Base-by-base conservation (phyloP, 1,284 basidiomycete genomes). In the Apiotrichum laibachii region DNA sequence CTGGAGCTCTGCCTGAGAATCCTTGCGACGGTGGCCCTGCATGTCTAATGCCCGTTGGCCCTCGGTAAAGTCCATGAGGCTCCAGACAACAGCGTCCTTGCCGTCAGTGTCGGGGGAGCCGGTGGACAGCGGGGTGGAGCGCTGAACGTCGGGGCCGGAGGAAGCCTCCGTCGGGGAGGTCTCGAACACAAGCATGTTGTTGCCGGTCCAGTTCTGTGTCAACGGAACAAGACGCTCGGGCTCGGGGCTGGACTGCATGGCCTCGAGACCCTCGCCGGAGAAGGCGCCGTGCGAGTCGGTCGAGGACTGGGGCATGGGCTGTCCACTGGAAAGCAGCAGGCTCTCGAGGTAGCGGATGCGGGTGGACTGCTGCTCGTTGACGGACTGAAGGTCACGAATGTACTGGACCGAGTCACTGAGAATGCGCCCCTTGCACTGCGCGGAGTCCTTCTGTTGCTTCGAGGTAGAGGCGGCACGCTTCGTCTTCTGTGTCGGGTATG, bases 381-480 rank as follows among this genome's bases (percentile, higher is more conserved):
- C 52, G 10, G 64, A 59, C 48, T 68, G 64, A 16, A 76, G 63
- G 44, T 76, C 72, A 11, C 72, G 65, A 43, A 76, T 76, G 48
- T 76, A 74, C 34, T 68, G 65, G 7, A 76, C 74, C 35, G 70
- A 72, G 56, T 74, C 67, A 15, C 62, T 67, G 31, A 76, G 61
- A 26, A 76, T 74, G 7, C 70, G 57, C 11, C 74, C 74, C 55
- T 76, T 76, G 61, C 72, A 74, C n/a, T 74, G 71, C 1, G 63
- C 69, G 6, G 70, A 63, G 43, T 76, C 74, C 60, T 73, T 74
- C 39, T 61, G 60, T 35, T 62, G 63, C 43, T 68, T 62, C 46
- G 73, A 74, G 19, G 67, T 62, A 1, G 56, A 67, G 1, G 61
- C 62, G 1, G 67, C 63, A 10, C 73, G 65, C 59, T 71, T 68